These are phyloP conservation scores for Pleurotus salmoneostramineus DNA, from an alignment of 768 basidiomycete genomes.

Conservation along the genomic window DNA sequence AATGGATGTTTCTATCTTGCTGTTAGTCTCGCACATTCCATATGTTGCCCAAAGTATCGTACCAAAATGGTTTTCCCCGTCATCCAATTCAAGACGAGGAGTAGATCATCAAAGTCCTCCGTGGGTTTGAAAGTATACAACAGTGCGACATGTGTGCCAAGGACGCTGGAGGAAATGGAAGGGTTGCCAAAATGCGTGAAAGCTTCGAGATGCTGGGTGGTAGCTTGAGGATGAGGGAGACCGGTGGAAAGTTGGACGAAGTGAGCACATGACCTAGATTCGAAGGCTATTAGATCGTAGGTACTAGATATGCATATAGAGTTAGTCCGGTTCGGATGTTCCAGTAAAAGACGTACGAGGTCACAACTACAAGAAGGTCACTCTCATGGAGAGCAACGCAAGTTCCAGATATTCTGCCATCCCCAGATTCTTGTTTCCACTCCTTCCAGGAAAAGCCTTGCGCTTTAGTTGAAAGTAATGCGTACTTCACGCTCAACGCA, in stretches of 20 bases:
- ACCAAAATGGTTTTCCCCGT: background rate
- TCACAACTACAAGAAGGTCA: background rate
- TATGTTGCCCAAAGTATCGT: background rate
- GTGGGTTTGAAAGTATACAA: background rate
- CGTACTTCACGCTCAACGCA: background rate
- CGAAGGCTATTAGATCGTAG: background rate
- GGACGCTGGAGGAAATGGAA: background rate
- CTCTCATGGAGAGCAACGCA: background rate
- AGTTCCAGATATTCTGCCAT: background rate
- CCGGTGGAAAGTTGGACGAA: background rate
- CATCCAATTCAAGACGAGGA: background rate
- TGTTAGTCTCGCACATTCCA: background rate
- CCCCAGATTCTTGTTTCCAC: background rate
- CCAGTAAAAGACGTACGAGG: background rate
- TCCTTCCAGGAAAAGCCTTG: background rate
- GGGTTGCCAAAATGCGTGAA: background rate
- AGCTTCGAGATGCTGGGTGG: background rate
- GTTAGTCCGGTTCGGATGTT: background rate
- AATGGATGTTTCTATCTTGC: too few relatives aligned
- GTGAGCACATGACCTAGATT: background rate
- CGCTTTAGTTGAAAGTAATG: background rate
- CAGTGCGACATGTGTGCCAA: background rate
- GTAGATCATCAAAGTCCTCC: background rate
- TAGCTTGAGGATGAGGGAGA: background rate
- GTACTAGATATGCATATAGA: background rate